Percentiles rank a stretch among this genome's conserved stretches.
phyloP scores from a whole-genome alignment of 2,329 filamentous ascomycete genomes.

The Chaetomium sp. region DNA sequence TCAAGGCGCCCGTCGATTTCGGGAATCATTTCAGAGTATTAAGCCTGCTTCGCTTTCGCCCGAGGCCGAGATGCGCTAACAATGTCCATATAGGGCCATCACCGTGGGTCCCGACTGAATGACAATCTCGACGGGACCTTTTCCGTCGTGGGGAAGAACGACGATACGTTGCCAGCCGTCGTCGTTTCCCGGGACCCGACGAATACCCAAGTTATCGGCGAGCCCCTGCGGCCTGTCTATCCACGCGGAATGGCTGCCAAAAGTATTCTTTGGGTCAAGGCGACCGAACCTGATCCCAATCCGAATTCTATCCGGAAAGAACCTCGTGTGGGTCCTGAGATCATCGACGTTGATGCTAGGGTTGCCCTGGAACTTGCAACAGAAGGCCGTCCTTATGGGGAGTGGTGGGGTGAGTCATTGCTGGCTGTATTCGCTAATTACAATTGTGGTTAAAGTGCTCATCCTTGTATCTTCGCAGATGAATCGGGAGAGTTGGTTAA shows the following conservation, averaged over 20 bases:
- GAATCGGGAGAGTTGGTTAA: constrained; percentile 3
- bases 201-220: constrained; percentile 12
- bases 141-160: constrained; percentile 9
- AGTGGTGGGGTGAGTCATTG: constrained; percentile 20
- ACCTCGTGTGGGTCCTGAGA: neutral
- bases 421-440: neutral
- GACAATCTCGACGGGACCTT: constrained; percentile 33
- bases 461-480: constrained; percentile 6
- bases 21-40: constrained; percentile 27
- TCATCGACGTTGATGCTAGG: neutral
- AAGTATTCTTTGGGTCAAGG: constrained; percentile 19
- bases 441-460: neutral
- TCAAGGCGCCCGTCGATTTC: neutral
- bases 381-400: constrained; percentile 15
- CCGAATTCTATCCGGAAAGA: neutral
- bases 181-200: constrained; percentile 20
- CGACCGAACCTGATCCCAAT: neutral
- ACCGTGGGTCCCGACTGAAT: constrained; percentile 26
- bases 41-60: too few relatives aligned
- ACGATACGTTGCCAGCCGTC: neutral
- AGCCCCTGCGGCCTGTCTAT: constrained; percentile 10
- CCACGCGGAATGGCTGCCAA: neutral
- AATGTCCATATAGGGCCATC: constrained; percentile 5
- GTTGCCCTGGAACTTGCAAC: constrained; percentile 3
- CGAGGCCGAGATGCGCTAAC: neutral